Percentiles rank a stretch among this genome's conserved stretches.
These are phyloP conservation scores for Aspergillus chevalieri DNA, from an alignment of 2,329 filamentous ascomycete species.

Conservation along the genomic window DNA sequence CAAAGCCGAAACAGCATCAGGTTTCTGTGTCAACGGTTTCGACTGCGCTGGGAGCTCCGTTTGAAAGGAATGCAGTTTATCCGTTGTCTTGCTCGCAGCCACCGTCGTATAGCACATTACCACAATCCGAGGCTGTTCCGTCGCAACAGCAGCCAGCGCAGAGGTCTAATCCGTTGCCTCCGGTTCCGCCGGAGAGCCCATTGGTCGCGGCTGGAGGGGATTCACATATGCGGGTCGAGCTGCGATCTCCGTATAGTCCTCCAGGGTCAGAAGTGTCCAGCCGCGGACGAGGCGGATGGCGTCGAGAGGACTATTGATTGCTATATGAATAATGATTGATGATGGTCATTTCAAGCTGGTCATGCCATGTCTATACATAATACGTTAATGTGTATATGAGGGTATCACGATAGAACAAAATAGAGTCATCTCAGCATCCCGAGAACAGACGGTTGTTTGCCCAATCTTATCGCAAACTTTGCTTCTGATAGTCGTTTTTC, in stretches of 20 bases:
- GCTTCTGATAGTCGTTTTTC: constrained; percentile 70
- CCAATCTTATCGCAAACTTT: constrained; percentile 61
- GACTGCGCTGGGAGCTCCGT: constrained; percentile 18
- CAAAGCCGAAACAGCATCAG: background rate
- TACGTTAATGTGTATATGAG: background rate
- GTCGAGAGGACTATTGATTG: constrained; percentile 8
- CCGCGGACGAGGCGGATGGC: constrained; percentile 23
- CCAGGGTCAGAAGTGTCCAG: no score
- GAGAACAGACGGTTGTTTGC: constrained; percentile 61
- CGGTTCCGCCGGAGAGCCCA: constrained; percentile 25
- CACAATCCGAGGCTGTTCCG: constrained; percentile 8
- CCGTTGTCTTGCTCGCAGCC: background rate
- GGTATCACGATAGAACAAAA: constrained; percentile 1
- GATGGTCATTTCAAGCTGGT: constrained; percentile 1
- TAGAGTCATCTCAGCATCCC: constrained; percentile 37
- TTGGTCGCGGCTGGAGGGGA: constrained; percentile 3
- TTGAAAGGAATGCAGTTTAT: constrained; percentile 5
- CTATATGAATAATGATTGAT: constrained; percentile 11
- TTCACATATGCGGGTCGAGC: constrained; percentile 4
- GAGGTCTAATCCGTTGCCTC: constrained; percentile 23
- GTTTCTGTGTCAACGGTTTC: constrained; percentile 18
- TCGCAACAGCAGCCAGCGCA: constrained; percentile 15
- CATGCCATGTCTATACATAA: background rate
- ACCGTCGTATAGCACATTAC: background rate
- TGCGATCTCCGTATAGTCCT: constrained; percentile 2